phyloP scores from a whole-genome alignment of 2,329 filamentous ascomycete species.

The Dissoconium aciculare region DNA sequence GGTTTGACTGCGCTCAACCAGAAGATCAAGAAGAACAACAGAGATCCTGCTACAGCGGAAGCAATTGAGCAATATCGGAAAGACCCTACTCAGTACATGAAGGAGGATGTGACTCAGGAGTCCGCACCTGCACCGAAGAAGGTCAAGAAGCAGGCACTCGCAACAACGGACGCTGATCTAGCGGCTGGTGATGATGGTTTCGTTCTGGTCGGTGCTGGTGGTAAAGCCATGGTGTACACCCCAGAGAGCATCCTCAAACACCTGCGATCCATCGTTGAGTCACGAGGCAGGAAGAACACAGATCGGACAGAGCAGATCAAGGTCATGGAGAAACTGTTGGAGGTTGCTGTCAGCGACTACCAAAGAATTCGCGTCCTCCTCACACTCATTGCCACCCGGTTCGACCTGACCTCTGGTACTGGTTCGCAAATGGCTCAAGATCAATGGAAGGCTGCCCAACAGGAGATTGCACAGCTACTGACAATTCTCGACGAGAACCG shows the following conservation, averaged over 20 bases:
- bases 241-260: constrained; percentile 98
- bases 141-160: constrained; percentile 33
- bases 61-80: constrained; percentile 77
- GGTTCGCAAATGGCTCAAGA: constrained; percentile 80
- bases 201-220: constrained; percentile 73
- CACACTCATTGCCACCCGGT: constrained; percentile 81
- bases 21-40: constrained; percentile 97
- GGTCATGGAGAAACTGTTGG: constrained; percentile 89
- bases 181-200: constrained; percentile 71
- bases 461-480: constrained; percentile 67
- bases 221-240: constrained; percentile 79
- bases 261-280: constrained; percentile 81
- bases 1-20: constrained; percentile 95
- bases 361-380: constrained; percentile 86
- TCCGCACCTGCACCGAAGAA: constrained; percentile 38
- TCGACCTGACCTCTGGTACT: constrained; percentile 72
- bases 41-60: constrained; percentile 76
- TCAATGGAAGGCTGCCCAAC: constrained; percentile 90
- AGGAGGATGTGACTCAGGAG: constrained; percentile 64
- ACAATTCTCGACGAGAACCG: constrained; percentile 63
- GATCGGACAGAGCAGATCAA: constrained; percentile 89
- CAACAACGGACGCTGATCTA: constrained; percentile 36
- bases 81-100: constrained; percentile 78
- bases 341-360: constrained; percentile 81
- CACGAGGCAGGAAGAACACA: constrained; percentile 97